These are phyloP conservation scores for Paramecium biaurelia DNA, from an alignment of 73 alveolate species.

Conservation along the genomic window DNA sequence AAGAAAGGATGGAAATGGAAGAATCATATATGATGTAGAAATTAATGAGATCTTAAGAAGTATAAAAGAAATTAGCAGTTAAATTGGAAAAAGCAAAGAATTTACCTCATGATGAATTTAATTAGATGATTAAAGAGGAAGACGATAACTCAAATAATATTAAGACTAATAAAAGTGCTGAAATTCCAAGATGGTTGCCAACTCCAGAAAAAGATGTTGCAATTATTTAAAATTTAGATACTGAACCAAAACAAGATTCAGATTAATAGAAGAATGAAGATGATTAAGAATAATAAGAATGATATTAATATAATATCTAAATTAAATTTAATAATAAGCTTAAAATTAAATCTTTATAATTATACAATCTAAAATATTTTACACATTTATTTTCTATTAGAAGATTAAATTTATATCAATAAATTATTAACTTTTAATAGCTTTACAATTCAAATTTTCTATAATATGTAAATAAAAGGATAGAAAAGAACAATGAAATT, in stretches of 20 bases:
- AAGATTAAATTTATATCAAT: too few species aligned
- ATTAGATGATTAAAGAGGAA: background rate
- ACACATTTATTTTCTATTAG: too few species aligned
- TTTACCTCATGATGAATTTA: constrained; percentile 12
- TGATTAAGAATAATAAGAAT: background rate
- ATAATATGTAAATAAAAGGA: too few species aligned
- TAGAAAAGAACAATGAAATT: too few species aligned
- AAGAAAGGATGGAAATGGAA: constrained; percentile 13
- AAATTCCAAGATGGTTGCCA: constrained; percentile 48
- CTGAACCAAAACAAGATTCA: background rate
- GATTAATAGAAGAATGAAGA: background rate
- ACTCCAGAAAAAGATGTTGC: constrained; percentile 20
- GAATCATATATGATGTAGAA: constrained; percentile 6
- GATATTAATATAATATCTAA: background rate
- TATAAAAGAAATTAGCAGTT: constrained; percentile 32
- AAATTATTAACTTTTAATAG: too few species aligned
- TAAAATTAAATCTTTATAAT: background rate
- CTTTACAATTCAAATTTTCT: too few species aligned
- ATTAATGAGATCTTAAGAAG: background rate
- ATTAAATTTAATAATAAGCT: background rate
- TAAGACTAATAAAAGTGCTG: background rate
- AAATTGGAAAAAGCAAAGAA: constrained; percentile 31
- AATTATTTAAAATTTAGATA: background rate
- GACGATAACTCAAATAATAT: background rate
- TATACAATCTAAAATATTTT: background rate